Evolutionary conservation across 2,329 filamentous ascomycete genomes (phyloP), one percentile per base, ranked within the genome.

Genomic region (Ophiostoma pallidulum): DNA sequence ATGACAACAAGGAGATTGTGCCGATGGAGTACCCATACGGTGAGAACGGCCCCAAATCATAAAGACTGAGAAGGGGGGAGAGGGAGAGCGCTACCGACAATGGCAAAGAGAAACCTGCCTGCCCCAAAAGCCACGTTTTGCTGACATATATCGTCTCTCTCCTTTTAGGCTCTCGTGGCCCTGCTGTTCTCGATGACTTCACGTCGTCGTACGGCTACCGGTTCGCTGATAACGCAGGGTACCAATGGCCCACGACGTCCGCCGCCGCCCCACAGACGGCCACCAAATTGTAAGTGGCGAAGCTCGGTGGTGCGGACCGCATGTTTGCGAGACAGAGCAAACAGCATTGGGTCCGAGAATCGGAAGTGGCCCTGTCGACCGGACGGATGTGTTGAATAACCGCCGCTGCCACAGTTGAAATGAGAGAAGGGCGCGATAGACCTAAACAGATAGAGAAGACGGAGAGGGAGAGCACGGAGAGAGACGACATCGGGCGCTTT

Each of bases 11-110:
- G 77, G 92, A 98, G 71, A 97, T 98, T 57, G 86, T 95, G 51
- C 92, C 92, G 22, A 98, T 98, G 92, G 91, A 96, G 64, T 98
- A 98, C 71, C 91, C 94, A 57, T 98, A 98, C 64, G 92, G 92
- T 96, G 71, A 72, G 85, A 67, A 22, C 9, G n/a, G n/a, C n/a
- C n/a, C n/a, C n/a, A n/a, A n/a, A n/a, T n/a, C n/a, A n/a, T n/a
- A n/a, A n/a, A n/a, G n/a, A n/a, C n/a, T n/a, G n/a, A n/a, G n/a
- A n/a, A n/a, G n/a, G n/a, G n/a, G n/a, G n/a, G n/a, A n/a, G n/a
- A n/a, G n/a, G n/a, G n/a, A n/a, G n/a, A n/a, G n/a, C n/a, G n/a
- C n/a, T n/a, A n/a, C n/a, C n/a, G n/a, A n/a, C n/a, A n/a, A n/a
- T n/a, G n/a, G n/a, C n/a, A n/a, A n/a, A n/a, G n/a, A n/a, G n/a